These are phyloP conservation scores for Nemania sp. DNA, from an alignment of 2,329 filamentous ascomycete species.

Conservation along the genomic window DNA sequence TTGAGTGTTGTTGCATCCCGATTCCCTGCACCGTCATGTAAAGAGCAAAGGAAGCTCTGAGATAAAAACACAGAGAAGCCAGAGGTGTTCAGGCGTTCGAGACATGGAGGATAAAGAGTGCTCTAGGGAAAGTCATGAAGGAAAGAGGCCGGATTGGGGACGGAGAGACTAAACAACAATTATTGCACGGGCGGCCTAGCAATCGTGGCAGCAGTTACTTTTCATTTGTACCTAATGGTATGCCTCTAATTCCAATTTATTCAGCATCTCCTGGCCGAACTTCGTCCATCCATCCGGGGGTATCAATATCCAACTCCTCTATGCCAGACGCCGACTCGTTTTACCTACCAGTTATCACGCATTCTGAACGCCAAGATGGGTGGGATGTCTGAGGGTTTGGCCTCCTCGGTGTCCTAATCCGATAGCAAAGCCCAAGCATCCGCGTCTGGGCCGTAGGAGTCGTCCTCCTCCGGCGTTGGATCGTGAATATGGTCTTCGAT, in stretches of 20 bases:
- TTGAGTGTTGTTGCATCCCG: constrained; percentile 60
- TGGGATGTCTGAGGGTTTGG: no score
- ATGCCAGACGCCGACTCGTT: constrained; percentile 7
- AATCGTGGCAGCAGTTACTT: background rate
- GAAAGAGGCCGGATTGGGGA: no score
- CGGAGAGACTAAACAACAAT: no score
- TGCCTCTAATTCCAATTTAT: background rate
- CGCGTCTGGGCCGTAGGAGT: constrained; percentile 19
- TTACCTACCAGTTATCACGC: background rate
- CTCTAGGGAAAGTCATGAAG: no score
- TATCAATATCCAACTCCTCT: constrained; percentile 29
- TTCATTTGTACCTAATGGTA: background rate
- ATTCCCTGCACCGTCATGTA: background rate
- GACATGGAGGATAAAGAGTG: no score
- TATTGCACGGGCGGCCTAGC: no score
- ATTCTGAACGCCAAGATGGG: constrained; percentile 16
- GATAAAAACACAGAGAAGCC: no score
- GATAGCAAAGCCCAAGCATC: constrained; percentile 32
- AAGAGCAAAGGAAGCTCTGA: background rate
- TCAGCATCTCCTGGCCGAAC: background rate
- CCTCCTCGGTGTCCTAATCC: background rate
- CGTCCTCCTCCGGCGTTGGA: constrained; percentile 12
- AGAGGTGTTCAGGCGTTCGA: no score
- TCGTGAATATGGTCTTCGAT: constrained; percentile 34
- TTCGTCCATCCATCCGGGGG: constrained; percentile 23